Evolutionary conservation across 2,329 filamentous ascomycete species (phyloP), one percentile per base, ranked within the genome.

Genomic region (Ceratocystis ficicola): DNA sequence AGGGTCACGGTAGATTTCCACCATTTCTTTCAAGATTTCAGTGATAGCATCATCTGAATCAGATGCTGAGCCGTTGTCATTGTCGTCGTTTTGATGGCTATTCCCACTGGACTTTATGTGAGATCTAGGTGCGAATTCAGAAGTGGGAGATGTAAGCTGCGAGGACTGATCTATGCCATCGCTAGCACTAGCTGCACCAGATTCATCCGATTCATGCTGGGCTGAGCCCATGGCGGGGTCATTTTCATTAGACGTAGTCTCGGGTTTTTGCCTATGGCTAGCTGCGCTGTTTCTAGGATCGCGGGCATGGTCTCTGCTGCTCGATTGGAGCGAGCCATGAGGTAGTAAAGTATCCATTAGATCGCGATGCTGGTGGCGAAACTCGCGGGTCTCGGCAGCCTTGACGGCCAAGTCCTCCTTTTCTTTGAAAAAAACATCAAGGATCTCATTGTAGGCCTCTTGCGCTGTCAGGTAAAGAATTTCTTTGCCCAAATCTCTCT

Each of bases 401-500:
- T 84, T 81, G 67, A 94, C 76, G 1, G 90, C 86, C 20, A 89
- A 74, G 69, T 92, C 86, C 74, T 97, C 93, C 69, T 87, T 87
- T 3, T 82, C 79, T 70, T 87, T 87, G 77, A 99, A 99, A 0
- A 99, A 80, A 1, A 86, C 82, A 72, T 97, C 90, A 0, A 99
- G 82, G 1, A 97, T 79, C 75, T 97, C 91, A 72, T 97, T 96
- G 76, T 96, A 90, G 0, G 90, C 88, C 74, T 96, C 88, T 74
- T 96, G 91, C 0, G 90, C 91, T 41, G 95, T 86, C 73, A 96
- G 89, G 72, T 95, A 96, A 0, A 97, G 78, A 3, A 96, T 88
- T 72, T 97, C 90, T 70, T 88, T 90, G 46, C 90, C 90, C 5
- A 90, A 86, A 73, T 96, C 91, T 67, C 82, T 83, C 73, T 96